A percentile compares a stretch with the other conserved stretches of the same genome.
These are phyloP conservation scores for Calonectria pauciramosa DNA, from an alignment of 2,329 filamentous ascomycete species.

Conservation along the genomic window DNA sequence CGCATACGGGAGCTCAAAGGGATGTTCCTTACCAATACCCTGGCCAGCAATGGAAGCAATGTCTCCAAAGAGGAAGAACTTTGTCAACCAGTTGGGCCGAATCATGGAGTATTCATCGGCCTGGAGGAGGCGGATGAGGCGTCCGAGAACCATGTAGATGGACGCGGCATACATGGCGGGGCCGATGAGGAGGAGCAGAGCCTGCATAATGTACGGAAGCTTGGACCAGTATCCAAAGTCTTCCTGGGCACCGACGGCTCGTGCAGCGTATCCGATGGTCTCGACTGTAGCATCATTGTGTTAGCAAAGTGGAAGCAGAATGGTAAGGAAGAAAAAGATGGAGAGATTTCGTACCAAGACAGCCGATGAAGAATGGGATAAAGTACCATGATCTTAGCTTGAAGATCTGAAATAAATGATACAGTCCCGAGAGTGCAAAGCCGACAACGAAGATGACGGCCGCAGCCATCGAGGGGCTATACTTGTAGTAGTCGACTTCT, in stretches of 20 bases:
- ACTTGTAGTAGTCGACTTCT: background rate
- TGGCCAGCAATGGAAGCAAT: constrained; percentile 54
- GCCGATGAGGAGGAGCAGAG: background rate
- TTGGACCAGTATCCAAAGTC: constrained; percentile 33
- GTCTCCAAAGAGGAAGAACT: constrained; percentile 63
- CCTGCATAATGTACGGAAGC: background rate
- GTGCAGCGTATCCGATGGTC: background rate
- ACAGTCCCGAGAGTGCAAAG: constrained; percentile 5
- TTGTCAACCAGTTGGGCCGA: constrained; percentile 57
- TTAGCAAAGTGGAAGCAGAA: background rate
- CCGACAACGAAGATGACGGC: constrained; percentile 9
- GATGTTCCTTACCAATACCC: constrained; percentile 23
- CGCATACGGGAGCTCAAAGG: background rate
- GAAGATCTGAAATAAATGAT: constrained; percentile 55
- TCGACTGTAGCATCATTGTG: background rate
- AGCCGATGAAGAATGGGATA: constrained; percentile 63
- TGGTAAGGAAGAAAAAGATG: background rate
- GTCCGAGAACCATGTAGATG: constrained; percentile 47
- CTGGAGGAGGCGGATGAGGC: constrained; percentile 50
- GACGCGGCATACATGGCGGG: background rate
- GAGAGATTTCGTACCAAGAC: constrained; percentile 51
- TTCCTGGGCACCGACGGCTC: constrained; percentile 1
- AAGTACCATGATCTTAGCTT: constrained; percentile 61
- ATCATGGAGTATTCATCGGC: constrained; percentile 56
- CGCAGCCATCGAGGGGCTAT: background rate